Conservation (phyloP, 1,284 basidiomycete species). For the Cutaneotrichosporon sp. region DNA sequence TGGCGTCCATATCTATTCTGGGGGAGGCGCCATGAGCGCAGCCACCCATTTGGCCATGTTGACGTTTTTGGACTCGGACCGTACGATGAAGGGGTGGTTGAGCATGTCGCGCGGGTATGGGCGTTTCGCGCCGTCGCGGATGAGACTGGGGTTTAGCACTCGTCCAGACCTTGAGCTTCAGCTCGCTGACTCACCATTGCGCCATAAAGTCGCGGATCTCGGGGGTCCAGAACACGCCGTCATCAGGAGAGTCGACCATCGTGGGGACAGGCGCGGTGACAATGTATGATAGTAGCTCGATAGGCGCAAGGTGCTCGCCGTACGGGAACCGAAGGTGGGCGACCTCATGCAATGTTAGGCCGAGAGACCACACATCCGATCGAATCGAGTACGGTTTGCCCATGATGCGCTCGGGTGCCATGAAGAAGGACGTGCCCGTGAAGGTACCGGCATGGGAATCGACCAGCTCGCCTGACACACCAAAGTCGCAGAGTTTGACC, state of each 20-base stretch:
- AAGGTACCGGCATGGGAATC: conserved; percentile 90
- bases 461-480: conserved; percentile 91
- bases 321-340: conserved; percentile 91
- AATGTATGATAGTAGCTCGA: conserved; percentile 91
- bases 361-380: conserved; percentile 95
- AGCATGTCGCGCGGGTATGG: conserved; percentile 83
- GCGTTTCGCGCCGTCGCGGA: conserved; percentile 54
- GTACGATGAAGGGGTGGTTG: conserved; percentile 78
- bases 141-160: conserved; percentile 25
- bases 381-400: conserved; percentile 95
- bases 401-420: conserved; percentile 95
- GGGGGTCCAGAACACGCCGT: conserved; percentile 64
- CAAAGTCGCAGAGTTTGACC: conserved; percentile 92
- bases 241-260: conserved; percentile 57
- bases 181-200: conserved; percentile 60
- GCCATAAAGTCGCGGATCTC: conserved; percentile 91
- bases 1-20: background rate
- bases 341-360: conserved; percentile 90
- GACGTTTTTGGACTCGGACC: conserved; percentile 72
- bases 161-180: background rate
- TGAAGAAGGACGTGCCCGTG: conserved; percentile 94
- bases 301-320: conserved; percentile 66
- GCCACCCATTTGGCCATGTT: conserved; percentile 88
- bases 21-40: conserved; percentile 56
- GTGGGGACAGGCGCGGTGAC: conserved; percentile 75